Base-by-base conservation (phyloP, 176 grass and related monocot genomes). In the Lolium perenne region DNA sequence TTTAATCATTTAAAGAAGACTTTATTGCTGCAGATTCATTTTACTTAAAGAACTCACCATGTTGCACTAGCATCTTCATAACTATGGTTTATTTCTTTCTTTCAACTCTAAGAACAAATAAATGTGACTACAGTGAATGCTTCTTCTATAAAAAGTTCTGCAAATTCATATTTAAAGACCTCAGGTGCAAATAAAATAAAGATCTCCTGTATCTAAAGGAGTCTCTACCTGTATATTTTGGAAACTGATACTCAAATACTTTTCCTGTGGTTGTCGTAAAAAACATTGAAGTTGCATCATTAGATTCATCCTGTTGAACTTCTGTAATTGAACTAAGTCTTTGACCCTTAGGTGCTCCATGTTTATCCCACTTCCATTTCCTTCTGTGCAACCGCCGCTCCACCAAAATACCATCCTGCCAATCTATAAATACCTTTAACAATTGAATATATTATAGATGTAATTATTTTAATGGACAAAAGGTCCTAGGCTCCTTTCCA, bases 381-480 rank as follows among this genome's bases (percentile, higher is more conserved):
- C 94, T 94, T 87, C 90, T 92, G 86, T 98, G 90, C 90, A 98
- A 86, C 77, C 94, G 92, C 10, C 97, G 85, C 84, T 98, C 97
- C 88, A 94, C 88, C 91, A 98, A 88, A 91, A 98, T 63, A 84
- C 97, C 97, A 91, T 92, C 97, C 97, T 98, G 97, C 90, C 80
- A 91, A 92, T 92, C 94, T 98, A 88, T 94, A 80, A 94, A 83
- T 90, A 82, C 66, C 66, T 89, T 95, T 78, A 91, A 86, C 82
- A 88, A 77, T 86, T 45, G 41, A 55, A 92, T 82, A 47, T 50
- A 77, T 53, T 10, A 53, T 43, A 35, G 49, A 77, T 76, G 54
- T 21, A 55, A 16, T 80, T 55, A 22, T 81, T 85, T 63, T 46
- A 73, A 46, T 18, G 47, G 8, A 72, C 81, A 23, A 51, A 13